phyloP scores from a whole-genome alignment of 768 basidiomycete genomes.

The Mycena sanguinolenta region DNA sequence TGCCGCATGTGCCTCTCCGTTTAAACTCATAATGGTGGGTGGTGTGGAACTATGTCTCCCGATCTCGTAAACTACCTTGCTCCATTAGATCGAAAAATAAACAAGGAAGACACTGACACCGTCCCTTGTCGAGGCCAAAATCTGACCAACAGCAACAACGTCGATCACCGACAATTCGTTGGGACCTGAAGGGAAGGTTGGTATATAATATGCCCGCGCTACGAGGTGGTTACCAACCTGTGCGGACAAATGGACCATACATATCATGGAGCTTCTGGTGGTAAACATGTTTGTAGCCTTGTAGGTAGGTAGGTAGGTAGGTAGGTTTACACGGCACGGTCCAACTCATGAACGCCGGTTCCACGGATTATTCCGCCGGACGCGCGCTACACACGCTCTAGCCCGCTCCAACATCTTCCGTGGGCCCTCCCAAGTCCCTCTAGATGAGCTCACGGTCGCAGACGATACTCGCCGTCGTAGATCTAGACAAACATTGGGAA shows the following conservation, averaged over 20 bases:
- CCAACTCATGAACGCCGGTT: too few relatives aligned
- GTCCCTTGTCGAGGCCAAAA: conserved; percentile 33
- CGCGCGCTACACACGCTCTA: too few relatives aligned
- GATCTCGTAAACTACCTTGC: conserved; percentile 15
- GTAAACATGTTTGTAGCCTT: conserved; percentile 60
- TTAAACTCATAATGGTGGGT: conserved; percentile 9
- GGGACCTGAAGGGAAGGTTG: conserved; percentile 20
- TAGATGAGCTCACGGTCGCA: too few relatives aligned
- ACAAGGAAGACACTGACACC: conserved; percentile 18
- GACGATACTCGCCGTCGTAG: too few relatives aligned
- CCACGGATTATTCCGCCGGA: too few relatives aligned
- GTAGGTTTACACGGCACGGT: too few relatives aligned
- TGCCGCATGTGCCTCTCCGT: conserved; percentile 48
- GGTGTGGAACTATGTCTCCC: conserved; percentile 3
- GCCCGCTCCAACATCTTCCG: too few relatives aligned
- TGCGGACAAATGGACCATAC: too few relatives aligned
- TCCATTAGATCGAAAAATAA: not conserved
- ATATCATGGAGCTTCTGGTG: conserved; percentile 62
- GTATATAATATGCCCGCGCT: not conserved
- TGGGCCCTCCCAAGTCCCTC: too few relatives aligned
- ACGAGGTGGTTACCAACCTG: conserved; percentile 27
- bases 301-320: too few relatives aligned
- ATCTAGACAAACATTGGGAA: too few relatives aligned
- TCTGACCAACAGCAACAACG: conserved; percentile 17
- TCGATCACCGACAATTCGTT: conserved; percentile 34